These are phyloP conservation scores for Vanderwaltozyma polyspora DNA, from an alignment of 805 yeast species.

Conservation along the genomic window DNA sequence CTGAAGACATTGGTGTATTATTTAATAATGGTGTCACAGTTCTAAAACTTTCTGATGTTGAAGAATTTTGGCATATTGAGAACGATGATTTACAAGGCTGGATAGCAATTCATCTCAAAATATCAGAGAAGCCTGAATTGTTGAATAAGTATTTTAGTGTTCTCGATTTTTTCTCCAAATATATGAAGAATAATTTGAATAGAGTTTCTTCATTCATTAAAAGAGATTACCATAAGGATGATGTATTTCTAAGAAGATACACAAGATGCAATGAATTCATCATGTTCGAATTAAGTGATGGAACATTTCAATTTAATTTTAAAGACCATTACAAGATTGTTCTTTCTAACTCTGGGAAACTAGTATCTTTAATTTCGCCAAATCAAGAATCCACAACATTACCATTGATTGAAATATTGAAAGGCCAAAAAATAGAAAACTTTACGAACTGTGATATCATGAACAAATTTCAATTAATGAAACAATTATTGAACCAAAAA, in stretches of 20 bases:
- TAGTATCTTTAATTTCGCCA: constrained; percentile 73
- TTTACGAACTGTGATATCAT: not conserved
- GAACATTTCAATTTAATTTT: constrained; percentile 88
- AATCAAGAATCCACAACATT: constrained; percentile 57
- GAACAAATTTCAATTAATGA: constrained; percentile 1
- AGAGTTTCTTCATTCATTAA: constrained; percentile 51
- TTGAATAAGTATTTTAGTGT: constrained; percentile 59
- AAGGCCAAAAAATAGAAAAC: constrained; percentile 3
- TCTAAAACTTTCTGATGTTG: constrained; percentile 54
- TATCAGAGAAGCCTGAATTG: constrained; percentile 4
- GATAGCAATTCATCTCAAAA: constrained; percentile 38
- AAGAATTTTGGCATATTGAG: constrained; percentile 53
- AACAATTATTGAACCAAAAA: constrained; percentile 3
- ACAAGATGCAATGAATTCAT: constrained; percentile 70
- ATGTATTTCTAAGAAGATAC: constrained; percentile 71
- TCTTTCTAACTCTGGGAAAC: constrained; percentile 61
- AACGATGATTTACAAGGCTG: constrained; percentile 41
- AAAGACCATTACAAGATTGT: constrained; percentile 88
- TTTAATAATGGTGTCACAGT: constrained; percentile 81
- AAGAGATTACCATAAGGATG: constrained; percentile 46
- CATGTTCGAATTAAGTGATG: constrained; percentile 89
- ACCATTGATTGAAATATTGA: constrained; percentile 39
- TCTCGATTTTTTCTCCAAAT: constrained; percentile 77
- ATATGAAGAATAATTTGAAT: constrained; percentile 84
- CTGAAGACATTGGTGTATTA: constrained; percentile 81